These are phyloP conservation scores for Alternaria metachromatica DNA, from an alignment of 2,329 filamentous ascomycete species.

Conservation along the genomic window DNA sequence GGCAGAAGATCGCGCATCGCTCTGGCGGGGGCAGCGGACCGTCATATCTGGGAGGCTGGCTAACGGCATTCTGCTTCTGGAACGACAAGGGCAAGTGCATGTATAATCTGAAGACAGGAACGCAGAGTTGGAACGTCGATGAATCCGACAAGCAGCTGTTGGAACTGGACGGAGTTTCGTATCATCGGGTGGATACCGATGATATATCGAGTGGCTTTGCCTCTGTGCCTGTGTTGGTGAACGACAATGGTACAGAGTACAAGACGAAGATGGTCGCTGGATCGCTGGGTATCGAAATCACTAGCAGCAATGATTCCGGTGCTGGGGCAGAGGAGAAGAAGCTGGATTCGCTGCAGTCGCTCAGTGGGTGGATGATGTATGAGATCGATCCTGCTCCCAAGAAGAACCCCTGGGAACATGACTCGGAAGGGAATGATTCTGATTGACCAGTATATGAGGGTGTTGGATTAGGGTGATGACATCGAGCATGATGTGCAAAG, in stretches of 20 bases:
- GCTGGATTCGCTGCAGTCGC: conserved; percentile 18
- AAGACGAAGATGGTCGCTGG: conserved; percentile 21
- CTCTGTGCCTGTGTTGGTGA: conserved; percentile 15
- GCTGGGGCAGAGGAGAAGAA: neutral
- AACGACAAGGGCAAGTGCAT: conserved; percentile 12
- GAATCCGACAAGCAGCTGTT: neutral
- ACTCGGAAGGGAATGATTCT: neutral
- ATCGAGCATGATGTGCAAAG: neutral
- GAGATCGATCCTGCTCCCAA: neutral
- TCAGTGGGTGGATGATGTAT: conserved; percentile 23
- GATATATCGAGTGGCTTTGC: conserved; percentile 12
- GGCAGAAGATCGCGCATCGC: conserved; percentile 14
- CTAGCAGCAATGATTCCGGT: neutral
- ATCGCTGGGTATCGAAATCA: conserved; percentile 14
- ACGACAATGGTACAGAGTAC: conserved; percentile 14
- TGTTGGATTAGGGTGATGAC: neutral
- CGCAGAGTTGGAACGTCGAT: neutral
- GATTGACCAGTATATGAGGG: neutral
- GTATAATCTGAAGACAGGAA: neutral
- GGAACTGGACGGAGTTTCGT: conserved; percentile 4
- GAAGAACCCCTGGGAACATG: neutral
- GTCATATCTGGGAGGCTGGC: conserved; percentile 21
- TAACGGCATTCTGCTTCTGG: conserved; percentile 31
- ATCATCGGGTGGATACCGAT: conserved; percentile 6
- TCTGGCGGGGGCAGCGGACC: neutral